Evolutionary conservation across 441 rosid species (phyloP), one percentile per base, ranked within the genome.

Genomic region (Lepidium campestre): DNA sequence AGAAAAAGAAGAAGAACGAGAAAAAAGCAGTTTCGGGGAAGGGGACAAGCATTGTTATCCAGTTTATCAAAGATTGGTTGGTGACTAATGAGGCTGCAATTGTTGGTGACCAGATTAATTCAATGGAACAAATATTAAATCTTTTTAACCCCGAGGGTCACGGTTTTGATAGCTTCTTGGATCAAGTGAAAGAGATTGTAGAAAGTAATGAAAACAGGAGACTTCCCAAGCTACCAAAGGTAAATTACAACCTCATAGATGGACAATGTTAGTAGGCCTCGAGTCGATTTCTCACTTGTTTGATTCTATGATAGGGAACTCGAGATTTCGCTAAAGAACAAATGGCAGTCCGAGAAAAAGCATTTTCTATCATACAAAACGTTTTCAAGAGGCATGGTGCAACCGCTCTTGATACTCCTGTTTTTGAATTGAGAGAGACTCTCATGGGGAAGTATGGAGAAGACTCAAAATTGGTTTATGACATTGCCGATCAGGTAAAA

Each of bases 181-280:
- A 61, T 12, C 84, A 79, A 66, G 78, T 91, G 46, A 87, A 86
- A 70, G 97, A 89, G 32, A 79, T 91, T 46, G 84, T 89, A 10
- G 97, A 94, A 72, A 91, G 92, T 73, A 94, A 91, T 76, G 96
- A 94, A 73, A 86, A 85, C 72, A 83, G 96, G 74, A 86, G 97
- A 78, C 86, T 89, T 22, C 97, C 99, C 19, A 94, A 94, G 86
- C 85, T 90, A 68, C 90, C 97, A 3, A 91, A 94, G 97, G 99
- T 94, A 82, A 57, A 23, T 32, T 13, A 10, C 3, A 56, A 37
- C 40, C 52, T 59, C 40, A 3, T 11, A 27, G 17, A 59, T 59
- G 12, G 5, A 42, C 10, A 57, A 39, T 39, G 22, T 39, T 35
- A 29, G 34, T 40, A 34, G 29, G 55, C 22, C 50, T 67, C 53